Base-by-base conservation (phyloP, 2,329 filamentous ascomycete genomes). In the Colletotrichum spaethianum region DNA sequence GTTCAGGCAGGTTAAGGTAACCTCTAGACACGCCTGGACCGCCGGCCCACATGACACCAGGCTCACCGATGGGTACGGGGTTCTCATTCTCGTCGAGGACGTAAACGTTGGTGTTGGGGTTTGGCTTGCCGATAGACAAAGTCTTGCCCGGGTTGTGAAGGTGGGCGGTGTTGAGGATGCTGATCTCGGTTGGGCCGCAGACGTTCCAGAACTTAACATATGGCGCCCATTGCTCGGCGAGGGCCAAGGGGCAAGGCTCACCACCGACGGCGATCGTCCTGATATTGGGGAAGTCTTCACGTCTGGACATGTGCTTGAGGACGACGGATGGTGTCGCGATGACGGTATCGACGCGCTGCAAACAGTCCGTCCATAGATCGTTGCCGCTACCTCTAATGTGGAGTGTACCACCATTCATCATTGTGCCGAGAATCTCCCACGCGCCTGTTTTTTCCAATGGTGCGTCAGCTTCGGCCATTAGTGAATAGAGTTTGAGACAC, bases 151-250 rank as follows among this genome's bases (percentile, higher is more conserved):
- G 75, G 33, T 31, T 63, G 57, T 75, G 73, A 7, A 72, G 72
- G 46, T 75, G 72, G 9, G 73, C 72, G 26, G 88, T 89, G 77
- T 91, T 90, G 64, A 91, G 83, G 62, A 91, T 89, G 1, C 87
- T 90, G 18, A 88, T 87, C 76, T 91, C 89, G 0, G 89, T 90
- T 1, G 89, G 88, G 2, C 89, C 89, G 75, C 88, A 91, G 74
- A 87, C 86, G 79, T 90, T 91, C 82, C 81, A 88, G 76, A 88
- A 87, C 9, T 80, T 83, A 33, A 81, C 83, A 64, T 84, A 78
- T 3, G 82, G 80, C 18, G 87, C 85, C 89, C 88, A 90, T 40
- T 86, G 80, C 74, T 90, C 88, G 7, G 88, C 88, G n/a, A 91
- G 81, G 55, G 74, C 73, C 33, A 73, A 12, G 11, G 73, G 74